Conservation (phyloP, 345 rosid species). For the Carallia brachiata region DNA sequence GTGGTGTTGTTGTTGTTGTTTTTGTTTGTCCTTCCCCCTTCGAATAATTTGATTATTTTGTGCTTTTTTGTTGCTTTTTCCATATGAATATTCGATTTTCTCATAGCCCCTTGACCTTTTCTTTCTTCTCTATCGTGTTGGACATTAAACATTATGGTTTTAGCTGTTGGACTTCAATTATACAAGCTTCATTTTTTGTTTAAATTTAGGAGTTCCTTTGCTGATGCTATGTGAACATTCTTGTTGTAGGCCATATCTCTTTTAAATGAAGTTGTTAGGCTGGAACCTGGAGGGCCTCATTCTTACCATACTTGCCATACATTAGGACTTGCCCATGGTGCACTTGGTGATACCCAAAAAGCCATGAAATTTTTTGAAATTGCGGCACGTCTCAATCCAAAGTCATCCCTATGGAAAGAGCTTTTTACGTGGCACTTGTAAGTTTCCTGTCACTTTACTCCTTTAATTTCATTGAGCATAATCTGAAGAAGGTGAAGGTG, state of each 20-base stretch:
- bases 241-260: slow-evolving; percentile 62
- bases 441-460: slow-evolving; percentile 14
- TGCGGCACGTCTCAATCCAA: slow-evolving; percentile 65
- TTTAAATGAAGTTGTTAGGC: slow-evolving; percentile 58
- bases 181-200: neutral
- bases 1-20: too few relatives aligned
- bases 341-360: slow-evolving; percentile 60
- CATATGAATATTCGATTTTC: too few relatives aligned
- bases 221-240: slow-evolving; percentile 3
- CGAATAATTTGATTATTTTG: too few relatives aligned
- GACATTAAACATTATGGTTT: too few relatives aligned
- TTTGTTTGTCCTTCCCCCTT: too few relatives aligned
- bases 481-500: too few relatives aligned
- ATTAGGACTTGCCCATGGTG: slow-evolving; percentile 59
- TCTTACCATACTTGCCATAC: slow-evolving; percentile 64
- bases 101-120: too few relatives aligned
- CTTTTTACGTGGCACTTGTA: slow-evolving; percentile 72
- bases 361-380: slow-evolving; percentile 62
- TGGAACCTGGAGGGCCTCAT: slow-evolving; percentile 43
- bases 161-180: neutral
- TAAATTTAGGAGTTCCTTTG: slow-evolving; percentile 4
- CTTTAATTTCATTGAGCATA: too few relatives aligned
- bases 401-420: slow-evolving; percentile 60
- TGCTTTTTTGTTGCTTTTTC: too few relatives aligned
- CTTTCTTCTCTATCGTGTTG: too few relatives aligned